Percentiles rank a stretch among this genome's conserved stretches.
Evolutionary conservation across 2,329 filamentous ascomycete species (phyloP).

Genomic region (Pseudogymnoascus sp.): DNA sequence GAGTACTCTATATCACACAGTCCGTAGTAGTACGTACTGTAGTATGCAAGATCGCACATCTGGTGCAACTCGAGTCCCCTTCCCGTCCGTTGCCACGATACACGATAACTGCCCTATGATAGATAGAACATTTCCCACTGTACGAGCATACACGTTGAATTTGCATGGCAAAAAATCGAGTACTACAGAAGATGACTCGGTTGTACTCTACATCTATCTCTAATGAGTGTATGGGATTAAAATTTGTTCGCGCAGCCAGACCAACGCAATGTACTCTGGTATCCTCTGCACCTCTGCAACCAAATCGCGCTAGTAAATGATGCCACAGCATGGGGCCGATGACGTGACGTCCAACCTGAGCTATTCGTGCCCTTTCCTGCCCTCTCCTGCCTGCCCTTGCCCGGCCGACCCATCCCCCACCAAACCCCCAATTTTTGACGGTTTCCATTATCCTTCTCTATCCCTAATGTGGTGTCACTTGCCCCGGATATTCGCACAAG

Average conservation of each 20-base stretch:
- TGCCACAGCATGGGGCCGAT: constrained; percentile 3
- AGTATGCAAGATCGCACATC: background rate
- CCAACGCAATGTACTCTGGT: background rate
- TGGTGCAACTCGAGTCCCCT: background rate
- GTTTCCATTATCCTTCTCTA: constrained; percentile 9
- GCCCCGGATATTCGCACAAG: constrained; percentile 2
- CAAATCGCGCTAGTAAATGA: background rate
- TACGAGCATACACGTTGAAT: background rate
- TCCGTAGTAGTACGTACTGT: no score
- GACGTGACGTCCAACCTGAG: constrained; percentile 2
- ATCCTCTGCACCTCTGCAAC: background rate
- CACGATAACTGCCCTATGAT: background rate
- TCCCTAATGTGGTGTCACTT: constrained; percentile 2
- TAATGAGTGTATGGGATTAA: background rate
- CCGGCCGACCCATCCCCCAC: background rate
- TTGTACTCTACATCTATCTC: background rate
- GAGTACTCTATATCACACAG: background rate
- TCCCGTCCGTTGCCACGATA: background rate
- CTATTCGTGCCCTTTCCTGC: background rate
- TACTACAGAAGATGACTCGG: background rate
- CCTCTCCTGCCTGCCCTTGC: background rate
- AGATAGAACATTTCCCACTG: background rate
- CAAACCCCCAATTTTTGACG: background rate
- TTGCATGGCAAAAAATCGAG: background rate
- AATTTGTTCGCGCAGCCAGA: background rate